Evolutionary conservation across 352 stramenopile species (phyloP), one percentile per base, ranked within the genome.

Genomic region (Pythium insidiosum): DNA sequence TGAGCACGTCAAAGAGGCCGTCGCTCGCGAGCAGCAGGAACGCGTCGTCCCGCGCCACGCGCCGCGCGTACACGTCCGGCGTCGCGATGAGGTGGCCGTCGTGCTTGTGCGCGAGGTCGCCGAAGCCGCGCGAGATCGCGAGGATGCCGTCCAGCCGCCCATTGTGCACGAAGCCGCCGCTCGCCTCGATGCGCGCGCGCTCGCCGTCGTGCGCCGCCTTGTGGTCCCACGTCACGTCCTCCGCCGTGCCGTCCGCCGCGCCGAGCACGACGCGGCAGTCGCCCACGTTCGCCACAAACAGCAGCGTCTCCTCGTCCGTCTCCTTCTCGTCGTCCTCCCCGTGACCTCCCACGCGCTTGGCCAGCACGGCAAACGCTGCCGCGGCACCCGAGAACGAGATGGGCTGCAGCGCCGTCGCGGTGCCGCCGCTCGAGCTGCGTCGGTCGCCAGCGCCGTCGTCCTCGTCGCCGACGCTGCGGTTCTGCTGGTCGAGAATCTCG

Each of bases 1-100:
- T 84, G 15, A 97, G 57, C 21, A 96, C 84, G 47, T 97, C 88
- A 54, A 94, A 97, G 20, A 97, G 67, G 5, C 88, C 88, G 47
- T 97, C 88, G 45, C 85, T 95, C n/a, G 84, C 84, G 6, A 95
- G 67, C 44, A 97, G 68, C 47, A 97, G 26, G 47, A 97, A 96
- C 53, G 95, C 84, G 47, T 96, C 87, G 13, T 77, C 73, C 0
- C 58, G 37, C 0, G 60, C 41, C 35, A 94, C 64, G 2, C 64
- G 26, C 35, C 79, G 78, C 55, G 84, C 75, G 28, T 78, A 60
- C 20, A 95, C 75, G 44, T 94, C 82, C 10, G 82, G 84, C n/a
- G 73, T 81, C 9, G 74, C 69, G 26, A 90, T 84, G 44, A 95
- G 57, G 43, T 93, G 81, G n/a, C 83, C 84, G 45, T 86, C 77